Evolutionary conservation across 2,329 filamentous ascomycete species (phyloP), one percentile per base, ranked within the genome.

Genomic region (Kalaharituber pfeilii): DNA sequence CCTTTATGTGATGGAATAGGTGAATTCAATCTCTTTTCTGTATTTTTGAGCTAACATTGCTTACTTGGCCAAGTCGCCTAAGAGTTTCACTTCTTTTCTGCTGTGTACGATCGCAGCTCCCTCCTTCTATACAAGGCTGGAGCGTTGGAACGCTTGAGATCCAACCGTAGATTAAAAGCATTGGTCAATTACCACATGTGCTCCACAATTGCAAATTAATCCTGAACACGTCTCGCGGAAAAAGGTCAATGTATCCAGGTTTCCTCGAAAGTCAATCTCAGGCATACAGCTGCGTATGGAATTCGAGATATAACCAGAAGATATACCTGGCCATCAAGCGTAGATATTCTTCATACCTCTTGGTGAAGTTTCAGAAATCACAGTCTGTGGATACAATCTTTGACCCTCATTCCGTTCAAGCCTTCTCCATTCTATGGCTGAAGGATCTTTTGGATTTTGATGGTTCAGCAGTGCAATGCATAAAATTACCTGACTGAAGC

Each of bases 1-100:
- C 89, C 91, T n/a, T 75, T 96, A 0, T 88, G 94, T 65, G 91
- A 89, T 22, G 91, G 91, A 11, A 81, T 96, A 59, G 85, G 91
- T 0, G 20, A 24, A 9, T 24, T 45, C 20, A 9, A 36, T 36
- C 30, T 36, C 30, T 36, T 36, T 36, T n/a, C n/a, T 36, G 30
- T 9, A 9, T 36, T 36, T 9, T 9, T 36, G n/a, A 36, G n/a
- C 9, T 36, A 36, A 36, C 9, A 36, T n/a, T 36, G 30, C 9
- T 36, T 9, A 36, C n/a, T 36, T n/a, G n/a, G n/a, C n/a, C 9
- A 36, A 36, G 91, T 39, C 82, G 89, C 7, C 76, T 94, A 56
- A 82, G 88, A 39, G 83, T 98, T 61, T 94, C 86, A 0, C 69
- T 96, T 2, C 75, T 96, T 2, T 94, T 95, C 77, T 81, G 89